Evolutionary conservation across 2,329 filamentous ascomycete genomes (phyloP), one percentile per base, ranked within the genome.

Genomic region (Colletotrichum plurivorum): DNA sequence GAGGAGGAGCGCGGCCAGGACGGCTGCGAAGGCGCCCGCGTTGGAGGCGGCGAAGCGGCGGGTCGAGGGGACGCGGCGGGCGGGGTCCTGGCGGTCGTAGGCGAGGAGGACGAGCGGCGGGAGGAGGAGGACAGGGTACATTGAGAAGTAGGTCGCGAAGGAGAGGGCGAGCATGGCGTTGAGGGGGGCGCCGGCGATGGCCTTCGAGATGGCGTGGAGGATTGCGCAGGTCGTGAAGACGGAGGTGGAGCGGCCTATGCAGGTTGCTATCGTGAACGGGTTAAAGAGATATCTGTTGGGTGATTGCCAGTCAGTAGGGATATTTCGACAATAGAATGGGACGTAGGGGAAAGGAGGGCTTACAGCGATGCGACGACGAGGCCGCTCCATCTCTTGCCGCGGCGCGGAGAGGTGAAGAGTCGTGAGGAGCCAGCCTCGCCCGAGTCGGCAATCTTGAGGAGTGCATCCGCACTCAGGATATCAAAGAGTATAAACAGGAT

Each of bases 171-270:
- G 88, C 84, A 97, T 92, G 63, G 94, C 90, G 70, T 92, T 93
- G 73, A 94, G 83, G 31, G 88, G 89, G 57, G 89, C 90, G 63
- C 94, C 94, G 31, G 87, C 83, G 54, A 95, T 90, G 51, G 95
- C 95, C 78, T 93, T 94, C 16, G 93, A 88, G 62, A 97, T 88
- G 71, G 95, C 93, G 72, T 93, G 90, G 36, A 98, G 89, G 73
- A 97, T 93, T 74, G 94, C 94, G 77, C 93, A 93, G 65, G 93
- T 96, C 1, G 94, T 95, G 78, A 99, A 95, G 67, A 95, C 90
- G 71, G 90, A 93, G 0, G 95, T 98, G 1, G 96, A 93, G 48
- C 95, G 92, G 27, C 93, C 95, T 68, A 99, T 87, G 78, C 95
- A 98, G 18, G 94, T 95, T 52, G 94, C 90, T 70, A 99, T 89